Conservation (phyloP, 352 stramenopile genomes). For the Pythium sp. region DNA sequence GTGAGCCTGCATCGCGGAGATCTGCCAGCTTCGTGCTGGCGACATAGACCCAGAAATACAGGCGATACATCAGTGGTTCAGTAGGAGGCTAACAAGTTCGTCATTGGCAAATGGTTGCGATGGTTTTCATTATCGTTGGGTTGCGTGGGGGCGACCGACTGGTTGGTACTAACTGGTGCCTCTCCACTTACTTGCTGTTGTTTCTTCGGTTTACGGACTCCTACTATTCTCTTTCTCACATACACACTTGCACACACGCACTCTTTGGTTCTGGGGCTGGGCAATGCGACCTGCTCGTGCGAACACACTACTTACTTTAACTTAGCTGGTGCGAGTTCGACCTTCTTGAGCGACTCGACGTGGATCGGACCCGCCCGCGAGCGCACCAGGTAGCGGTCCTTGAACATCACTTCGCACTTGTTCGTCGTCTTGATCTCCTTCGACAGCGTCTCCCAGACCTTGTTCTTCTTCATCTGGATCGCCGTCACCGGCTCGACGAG, state of each 20-base stretch:
- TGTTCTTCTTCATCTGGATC: constrained; percentile 87
- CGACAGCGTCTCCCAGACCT: constrained; percentile 71
- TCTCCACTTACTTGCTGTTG: not conserved
- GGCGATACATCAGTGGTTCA: no score
- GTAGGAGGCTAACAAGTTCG: no score
- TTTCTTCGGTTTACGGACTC: not conserved
- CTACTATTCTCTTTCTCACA: not conserved
- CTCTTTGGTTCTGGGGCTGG: not conserved
- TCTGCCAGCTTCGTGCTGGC: no score
- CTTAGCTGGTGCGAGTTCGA: constrained; percentile 24
- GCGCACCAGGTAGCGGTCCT: constrained; percentile 54
- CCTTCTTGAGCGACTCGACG: constrained; percentile 67
- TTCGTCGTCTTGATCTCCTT: constrained; percentile 79
- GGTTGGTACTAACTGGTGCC: not conserved
- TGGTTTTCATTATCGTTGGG: not conserved
- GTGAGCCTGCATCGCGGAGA: no score
- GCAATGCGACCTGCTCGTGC: not conserved
- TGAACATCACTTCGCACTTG: constrained; percentile 73
- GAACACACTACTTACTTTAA: constrained; percentile 15
- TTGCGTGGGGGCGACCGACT: not conserved
- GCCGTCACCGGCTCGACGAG: constrained; percentile 63
- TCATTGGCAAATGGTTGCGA: not conserved
- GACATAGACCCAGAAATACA: no score
- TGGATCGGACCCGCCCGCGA: constrained; percentile 50
- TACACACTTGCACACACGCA: constrained; percentile 1